Conservation (phyloP, 2,329 filamentous ascomycete species). For the Alternaria triticina region DNA sequence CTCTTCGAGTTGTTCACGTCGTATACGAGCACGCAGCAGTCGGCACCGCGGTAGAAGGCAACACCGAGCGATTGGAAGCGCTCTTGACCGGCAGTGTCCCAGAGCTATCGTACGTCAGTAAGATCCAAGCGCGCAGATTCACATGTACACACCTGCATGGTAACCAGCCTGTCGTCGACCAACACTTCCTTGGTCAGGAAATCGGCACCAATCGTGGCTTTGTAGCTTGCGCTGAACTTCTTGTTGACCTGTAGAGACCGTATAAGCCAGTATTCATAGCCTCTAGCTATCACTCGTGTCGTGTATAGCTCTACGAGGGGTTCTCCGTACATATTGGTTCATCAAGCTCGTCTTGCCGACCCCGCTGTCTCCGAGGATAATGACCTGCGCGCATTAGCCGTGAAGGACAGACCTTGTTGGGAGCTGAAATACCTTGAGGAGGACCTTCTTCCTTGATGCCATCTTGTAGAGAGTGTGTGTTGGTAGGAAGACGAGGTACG, state of each 20-base stretch:
- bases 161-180: constrained; percentile 95
- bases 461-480: constrained; percentile 26
- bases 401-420: not conserved
- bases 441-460: constrained; percentile 74
- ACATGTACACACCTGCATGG: constrained; percentile 82
- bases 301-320: not conserved
- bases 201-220: constrained; percentile 97
- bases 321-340: constrained; percentile 96
- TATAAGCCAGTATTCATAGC: constrained; percentile 12
- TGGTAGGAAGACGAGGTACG: constrained; percentile 4
- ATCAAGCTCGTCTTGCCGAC: constrained; percentile 99
- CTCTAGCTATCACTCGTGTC: not conserved
- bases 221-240: constrained; percentile 99
- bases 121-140: constrained; percentile 3
- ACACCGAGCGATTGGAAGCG: constrained; percentile 97
- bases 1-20: constrained; percentile 99
- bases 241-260: constrained; percentile 84
- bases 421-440: constrained; percentile 73
- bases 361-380: constrained; percentile 98
- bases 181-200: constrained; percentile 98
- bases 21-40: constrained; percentile 97
- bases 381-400: constrained; percentile 69
- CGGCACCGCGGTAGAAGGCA: constrained; percentile 95
- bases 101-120: constrained; percentile 68
- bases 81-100: constrained; percentile 97